Conservation (phyloP, 192 early-diverging fungal species). For the Blastocladiella britannica region DNA sequence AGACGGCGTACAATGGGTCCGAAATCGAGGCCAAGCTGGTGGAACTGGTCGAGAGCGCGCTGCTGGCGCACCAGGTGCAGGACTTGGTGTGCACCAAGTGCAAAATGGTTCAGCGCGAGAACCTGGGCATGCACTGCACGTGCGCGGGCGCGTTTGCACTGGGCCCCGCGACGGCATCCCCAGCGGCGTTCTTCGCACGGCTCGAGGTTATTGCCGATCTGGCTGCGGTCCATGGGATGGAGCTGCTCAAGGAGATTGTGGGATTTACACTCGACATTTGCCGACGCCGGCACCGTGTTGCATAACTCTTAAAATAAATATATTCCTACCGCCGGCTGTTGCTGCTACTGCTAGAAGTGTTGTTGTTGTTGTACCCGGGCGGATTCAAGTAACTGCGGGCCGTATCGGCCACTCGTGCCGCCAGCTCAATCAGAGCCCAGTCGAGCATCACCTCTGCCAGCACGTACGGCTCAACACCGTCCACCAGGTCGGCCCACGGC, state of each 20-base stretch:
- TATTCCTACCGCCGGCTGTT: neutral
- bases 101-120: conserved; percentile 53
- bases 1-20: conserved; percentile 51
- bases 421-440: neutral
- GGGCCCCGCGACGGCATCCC: conserved; percentile 16
- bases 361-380: too few species aligned
- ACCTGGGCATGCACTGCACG: conserved; percentile 44
- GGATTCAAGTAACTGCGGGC: too few species aligned
- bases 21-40: conserved; percentile 69
- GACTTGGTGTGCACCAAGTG: conserved; percentile 69
- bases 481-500: neutral
- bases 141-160: conserved; percentile 44
- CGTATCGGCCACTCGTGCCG: too few species aligned
- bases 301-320: neutral
- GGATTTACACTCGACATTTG: conserved; percentile 15
- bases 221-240: conserved; percentile 31
- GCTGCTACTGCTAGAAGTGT: neutral
- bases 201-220: conserved; percentile 40
- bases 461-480: neutral
- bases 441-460: neutral
- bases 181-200: conserved; percentile 27
- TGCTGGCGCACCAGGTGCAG: conserved; percentile 70
- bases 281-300: conserved; percentile 3
- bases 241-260: conserved; percentile 32
- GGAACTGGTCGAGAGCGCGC: conserved; percentile 37